phyloP scores from a whole-genome alignment of 2,329 filamentous ascomycete species.

The Fusarium sp. region DNA sequence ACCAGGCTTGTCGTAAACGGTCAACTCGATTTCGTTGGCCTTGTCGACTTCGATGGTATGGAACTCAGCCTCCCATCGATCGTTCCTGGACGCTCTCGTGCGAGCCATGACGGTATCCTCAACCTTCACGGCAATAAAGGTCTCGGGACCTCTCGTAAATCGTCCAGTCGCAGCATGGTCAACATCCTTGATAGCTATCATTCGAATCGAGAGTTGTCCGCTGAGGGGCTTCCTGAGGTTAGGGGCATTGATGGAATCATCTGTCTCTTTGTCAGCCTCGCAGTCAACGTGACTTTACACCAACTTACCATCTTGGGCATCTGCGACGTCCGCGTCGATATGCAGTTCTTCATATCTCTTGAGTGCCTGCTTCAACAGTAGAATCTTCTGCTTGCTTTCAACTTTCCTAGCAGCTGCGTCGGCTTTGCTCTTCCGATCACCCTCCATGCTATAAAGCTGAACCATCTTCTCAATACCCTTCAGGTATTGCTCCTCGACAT shows the following conservation, averaged over 20 bases:
- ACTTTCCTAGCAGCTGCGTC: slow-evolving; percentile 91
- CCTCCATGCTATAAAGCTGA: slow-evolving; percentile 95
- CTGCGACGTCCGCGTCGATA: slow-evolving; percentile 86
- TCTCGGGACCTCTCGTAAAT: slow-evolving; percentile 92
- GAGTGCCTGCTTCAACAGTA: slow-evolving; percentile 92
- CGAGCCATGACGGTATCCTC: slow-evolving; percentile 92
- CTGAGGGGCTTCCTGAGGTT: slow-evolving; percentile 97
- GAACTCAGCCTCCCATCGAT: slow-evolving; percentile 91
- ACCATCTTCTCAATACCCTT: slow-evolving; percentile 99
- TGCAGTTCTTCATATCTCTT: slow-evolving; percentile 98
- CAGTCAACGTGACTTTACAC: not conserved
- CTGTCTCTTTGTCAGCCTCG: slow-evolving; percentile 60
- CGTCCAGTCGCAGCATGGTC: slow-evolving; percentile 88
- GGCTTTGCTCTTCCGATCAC: slow-evolving; percentile 92
- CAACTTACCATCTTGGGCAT: slow-evolving; percentile 81
- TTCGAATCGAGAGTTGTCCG: slow-evolving; percentile 86
- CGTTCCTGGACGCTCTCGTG: slow-evolving; percentile 85
- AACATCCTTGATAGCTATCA: slow-evolving; percentile 91
- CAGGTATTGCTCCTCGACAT: slow-evolving; percentile 98
- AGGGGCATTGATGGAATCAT: slow-evolving; percentile 95
- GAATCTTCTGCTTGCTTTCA: slow-evolving; percentile 98
- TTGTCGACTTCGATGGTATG: slow-evolving; percentile 97
- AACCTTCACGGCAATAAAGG: slow-evolving; percentile 95
- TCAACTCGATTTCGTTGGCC: slow-evolving; percentile 97
- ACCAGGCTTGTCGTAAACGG: slow-evolving; percentile 94